phyloP scores from a whole-genome alignment of 495 filamentous ascomycete genomes.

The Venustampulla echinocandica region DNA sequence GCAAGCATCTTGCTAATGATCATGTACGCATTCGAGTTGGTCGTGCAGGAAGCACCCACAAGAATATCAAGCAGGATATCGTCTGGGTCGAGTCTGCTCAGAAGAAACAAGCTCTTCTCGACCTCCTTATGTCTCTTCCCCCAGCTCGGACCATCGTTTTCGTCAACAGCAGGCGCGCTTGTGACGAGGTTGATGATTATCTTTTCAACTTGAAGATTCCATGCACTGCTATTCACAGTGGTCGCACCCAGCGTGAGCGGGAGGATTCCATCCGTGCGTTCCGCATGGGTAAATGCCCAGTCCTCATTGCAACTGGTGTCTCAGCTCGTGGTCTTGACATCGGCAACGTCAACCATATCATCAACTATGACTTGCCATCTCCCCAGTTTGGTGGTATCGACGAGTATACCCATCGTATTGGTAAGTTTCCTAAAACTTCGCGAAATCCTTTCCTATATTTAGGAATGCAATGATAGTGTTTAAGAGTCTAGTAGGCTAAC shows the following conservation, averaged over 20 bases:
- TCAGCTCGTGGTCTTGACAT: constrained; percentile 88
- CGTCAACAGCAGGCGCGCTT: constrained; percentile 67
- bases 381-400: constrained; percentile 71
- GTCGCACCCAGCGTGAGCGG: constrained; percentile 83
- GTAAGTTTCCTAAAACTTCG: constrained; percentile 34
- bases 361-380: constrained; percentile 84
- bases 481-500: constrained; percentile 3
- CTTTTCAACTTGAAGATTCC: constrained; percentile 73
- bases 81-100: constrained; percentile 47
- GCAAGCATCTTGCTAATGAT: constrained; percentile 58
- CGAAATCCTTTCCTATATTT: background rate
- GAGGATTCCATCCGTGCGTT: constrained; percentile 91
- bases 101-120: constrained; percentile 65
- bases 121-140: constrained; percentile 57
- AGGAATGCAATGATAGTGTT: background rate
- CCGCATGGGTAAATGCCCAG: constrained; percentile 59
- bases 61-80: constrained; percentile 72
- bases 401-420: constrained; percentile 92
- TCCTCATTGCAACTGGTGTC: constrained; percentile 79
- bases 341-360: constrained; percentile 74
- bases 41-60: constrained; percentile 69
- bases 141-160: constrained; percentile 86
- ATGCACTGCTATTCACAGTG: constrained; percentile 74
- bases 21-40: constrained; percentile 76
- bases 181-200: constrained; percentile 79